Evolutionary conservation across 352 stramenopile species (phyloP).

Genomic region (Globisporangium carolinianum): DNA sequence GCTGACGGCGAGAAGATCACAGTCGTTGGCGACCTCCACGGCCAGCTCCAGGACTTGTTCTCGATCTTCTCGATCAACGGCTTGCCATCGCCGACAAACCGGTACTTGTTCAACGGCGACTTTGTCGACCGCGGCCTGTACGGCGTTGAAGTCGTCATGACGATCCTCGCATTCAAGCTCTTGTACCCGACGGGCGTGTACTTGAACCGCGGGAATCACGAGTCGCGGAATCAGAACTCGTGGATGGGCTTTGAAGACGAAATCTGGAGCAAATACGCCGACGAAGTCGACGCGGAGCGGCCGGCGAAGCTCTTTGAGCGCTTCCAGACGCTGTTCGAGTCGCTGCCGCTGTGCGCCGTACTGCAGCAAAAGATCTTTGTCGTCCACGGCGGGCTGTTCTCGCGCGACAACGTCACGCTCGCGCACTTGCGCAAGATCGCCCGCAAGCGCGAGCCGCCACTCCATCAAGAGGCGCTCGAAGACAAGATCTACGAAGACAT

Average conservation of each 20-base stretch:
- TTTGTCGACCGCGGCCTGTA: constrained; percentile 93
- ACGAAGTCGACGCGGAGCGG: constrained; percentile 51
- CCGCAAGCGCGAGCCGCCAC: constrained; percentile 88
- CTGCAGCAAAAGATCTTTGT: constrained; percentile 92
- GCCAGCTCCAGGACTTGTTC: constrained; percentile 93
- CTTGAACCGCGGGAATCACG: constrained; percentile 95
- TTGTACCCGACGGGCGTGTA: constrained; percentile 83
- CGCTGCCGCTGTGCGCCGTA: constrained; percentile 85
- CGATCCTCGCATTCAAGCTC: constrained; percentile 64
- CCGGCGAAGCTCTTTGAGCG: constrained; percentile 49
- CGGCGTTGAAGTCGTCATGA: constrained; percentile 84
- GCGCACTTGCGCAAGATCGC: constrained; percentile 86
- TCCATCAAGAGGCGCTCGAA: constrained; percentile 84
- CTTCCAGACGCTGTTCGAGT: constrained; percentile 83
- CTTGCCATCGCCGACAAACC: constrained; percentile 85
- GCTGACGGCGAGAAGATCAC: constrained; percentile 87
- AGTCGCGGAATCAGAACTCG: constrained; percentile 91
- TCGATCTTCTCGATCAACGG: constrained; percentile 93
- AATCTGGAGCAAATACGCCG: constrained; percentile 74
- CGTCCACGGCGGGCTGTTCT: constrained; percentile 91
- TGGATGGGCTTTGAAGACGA: constrained; percentile 92
- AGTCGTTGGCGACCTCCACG: constrained; percentile 91
- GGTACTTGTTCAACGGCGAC: constrained; percentile 96
- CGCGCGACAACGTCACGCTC: constrained; percentile 87
- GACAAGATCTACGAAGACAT: constrained; percentile 93